These are phyloP conservation scores for Gynandropsis gynandra DNA, from an alignment of 345 rosid genomes.

Conservation along the genomic window DNA sequence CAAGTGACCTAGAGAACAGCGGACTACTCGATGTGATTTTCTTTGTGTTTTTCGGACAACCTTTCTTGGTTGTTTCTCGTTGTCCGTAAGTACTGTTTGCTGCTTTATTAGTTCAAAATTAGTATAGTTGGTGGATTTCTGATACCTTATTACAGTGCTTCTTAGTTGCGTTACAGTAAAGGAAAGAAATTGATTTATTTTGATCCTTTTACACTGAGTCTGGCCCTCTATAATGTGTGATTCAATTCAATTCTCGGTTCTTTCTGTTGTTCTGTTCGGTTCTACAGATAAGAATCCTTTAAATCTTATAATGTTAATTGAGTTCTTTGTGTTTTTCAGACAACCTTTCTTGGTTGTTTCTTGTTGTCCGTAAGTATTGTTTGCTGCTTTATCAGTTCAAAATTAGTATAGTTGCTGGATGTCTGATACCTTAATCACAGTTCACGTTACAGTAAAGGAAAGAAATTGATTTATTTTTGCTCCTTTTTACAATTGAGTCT, in stretches of 20 bases:
- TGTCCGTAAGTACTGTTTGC: background rate
- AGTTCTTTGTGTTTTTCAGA: constrained; percentile 8
- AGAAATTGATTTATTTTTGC: no score
- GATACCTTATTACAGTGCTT: no score
- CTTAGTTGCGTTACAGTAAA: no score
- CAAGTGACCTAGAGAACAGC: constrained; percentile 29
- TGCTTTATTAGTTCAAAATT: background rate
- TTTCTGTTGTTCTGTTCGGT: background rate
- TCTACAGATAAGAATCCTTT: no score
- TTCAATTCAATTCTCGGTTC: constrained; percentile 4
- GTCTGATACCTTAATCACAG: no score
- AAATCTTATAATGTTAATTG: constrained; percentile 14
- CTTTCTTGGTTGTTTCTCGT: background rate
- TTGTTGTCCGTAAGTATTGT: background rate
- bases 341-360: background rate
- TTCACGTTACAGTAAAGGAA: no score
- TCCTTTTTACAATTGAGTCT: background rate
- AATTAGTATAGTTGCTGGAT: no score
- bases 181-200: no score
- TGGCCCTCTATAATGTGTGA: constrained; percentile 1
- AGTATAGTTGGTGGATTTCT: no score
- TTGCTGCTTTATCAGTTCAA: constrained; percentile 6
- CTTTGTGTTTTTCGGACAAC: background rate
- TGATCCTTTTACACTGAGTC: background rate
- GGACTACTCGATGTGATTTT: constrained; percentile 27